These are phyloP conservation scores for Lasiosphaeriaceae sp. DNA, from an alignment of 495 filamentous ascomycete species.

Conservation along the genomic window DNA sequence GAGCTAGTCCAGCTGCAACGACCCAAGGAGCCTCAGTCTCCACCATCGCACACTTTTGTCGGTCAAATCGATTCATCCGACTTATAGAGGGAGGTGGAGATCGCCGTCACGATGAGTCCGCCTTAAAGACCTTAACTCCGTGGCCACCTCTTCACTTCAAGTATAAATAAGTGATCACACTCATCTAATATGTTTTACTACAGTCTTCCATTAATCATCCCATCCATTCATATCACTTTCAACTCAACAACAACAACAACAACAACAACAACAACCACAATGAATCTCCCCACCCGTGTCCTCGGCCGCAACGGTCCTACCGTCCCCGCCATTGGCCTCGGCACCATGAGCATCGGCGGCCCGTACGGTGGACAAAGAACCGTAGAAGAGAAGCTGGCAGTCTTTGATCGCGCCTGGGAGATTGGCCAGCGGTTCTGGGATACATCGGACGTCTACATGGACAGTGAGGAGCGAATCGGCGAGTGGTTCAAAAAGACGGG, in stretches of 20 bases:
- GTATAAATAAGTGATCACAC: too few species aligned
- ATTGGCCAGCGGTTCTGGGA: slow-evolving; percentile 60
- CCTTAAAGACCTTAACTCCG: too few species aligned
- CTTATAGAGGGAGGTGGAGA: too few species aligned
- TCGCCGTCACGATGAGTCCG: too few species aligned
- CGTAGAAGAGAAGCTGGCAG: slow-evolving; percentile 2
- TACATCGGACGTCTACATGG: slow-evolving; percentile 73
- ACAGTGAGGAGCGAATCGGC: slow-evolving; percentile 59
- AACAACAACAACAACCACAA: not conserved
- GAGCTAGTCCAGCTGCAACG: too few species aligned
- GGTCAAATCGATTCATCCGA: not conserved
- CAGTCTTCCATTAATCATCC: too few species aligned
- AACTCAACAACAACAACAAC: too few species aligned
- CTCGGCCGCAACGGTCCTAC: slow-evolving; percentile 13
- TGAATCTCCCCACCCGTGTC: slow-evolving; percentile 1
- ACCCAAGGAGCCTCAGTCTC: too few species aligned
- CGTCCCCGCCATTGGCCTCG: slow-evolving; percentile 15
- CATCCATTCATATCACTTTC: not conserved
- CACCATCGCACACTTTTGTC: too few species aligned
- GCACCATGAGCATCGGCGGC: slow-evolving; percentile 13
- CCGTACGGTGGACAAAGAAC: not conserved
- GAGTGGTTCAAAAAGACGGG: slow-evolving; percentile 64
- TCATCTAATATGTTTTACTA: too few species aligned
- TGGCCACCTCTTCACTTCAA: too few species aligned
- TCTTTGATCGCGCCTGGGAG: slow-evolving; percentile 15